Evolutionary conservation across 1,284 basidiomycete genomes (phyloP), one percentile per base, ranked within the genome.

Genomic region (Agroathelia rolfsii): DNA sequence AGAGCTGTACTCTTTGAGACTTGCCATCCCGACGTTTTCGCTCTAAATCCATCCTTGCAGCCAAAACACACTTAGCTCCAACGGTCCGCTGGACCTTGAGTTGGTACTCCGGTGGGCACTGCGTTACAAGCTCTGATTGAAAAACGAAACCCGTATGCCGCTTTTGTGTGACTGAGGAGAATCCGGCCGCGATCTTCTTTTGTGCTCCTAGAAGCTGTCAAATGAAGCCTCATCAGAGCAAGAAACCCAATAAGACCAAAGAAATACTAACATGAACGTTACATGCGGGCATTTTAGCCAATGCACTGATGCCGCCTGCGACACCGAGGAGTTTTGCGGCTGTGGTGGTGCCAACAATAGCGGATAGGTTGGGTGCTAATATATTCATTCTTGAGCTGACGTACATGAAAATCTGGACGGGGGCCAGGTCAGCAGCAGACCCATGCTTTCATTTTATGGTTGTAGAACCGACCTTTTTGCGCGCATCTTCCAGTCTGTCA

Each of bases 361-460:
- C 85, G 48, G 89, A 94, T 52, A 99, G 76, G 58, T 99, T 99
- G 44, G 95, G 95, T 40, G 94, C 93, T 48, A 99, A 82, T 34
- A 93, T 77, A 60, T 88, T 87, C 88, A 99, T 98, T 57, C 95
- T 77, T 50, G 90, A 95, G 66, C 95, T 94, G 56, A 99, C 95
- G 68, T 97, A 98, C 64, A 86, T 79, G 61, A 98, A 92, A 47
- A 98, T 98, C 76, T 89, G 49, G 0, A 20, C 31, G 13, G 14
- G 38, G 10, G 24, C 27, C 38, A 31, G 29, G 21, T 20, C 26
- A 32, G 16, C 21, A 3, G 30, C 4, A 16, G 17, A 30, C 27
- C 8, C 25, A 58, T 27, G 61, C 62, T 41, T 54, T 37, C n/a
- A n/a, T n/a, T n/a, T n/a, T n/a, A n/a, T n/a, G n/a, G n/a, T n/a